Evolutionary conservation across 768 basidiomycete species (phyloP), one percentile per base, ranked within the genome.

Genomic region (Albatrellus ellisii): DNA sequence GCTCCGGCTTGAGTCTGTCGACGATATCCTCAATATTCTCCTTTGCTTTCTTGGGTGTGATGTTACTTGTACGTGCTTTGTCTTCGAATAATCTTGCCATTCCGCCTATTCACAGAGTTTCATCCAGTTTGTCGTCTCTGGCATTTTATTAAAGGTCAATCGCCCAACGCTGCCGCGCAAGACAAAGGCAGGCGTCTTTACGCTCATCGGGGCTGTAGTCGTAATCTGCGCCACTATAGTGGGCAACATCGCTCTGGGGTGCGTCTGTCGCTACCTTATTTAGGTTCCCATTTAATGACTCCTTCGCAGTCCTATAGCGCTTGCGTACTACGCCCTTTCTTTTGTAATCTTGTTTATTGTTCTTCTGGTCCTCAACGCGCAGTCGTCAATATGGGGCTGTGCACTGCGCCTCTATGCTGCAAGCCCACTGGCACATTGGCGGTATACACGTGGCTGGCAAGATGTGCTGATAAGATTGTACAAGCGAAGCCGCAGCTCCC

Each of bases 11-110:
- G 47, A 51, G 39, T 31, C 39, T 51, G 14, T 38, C 32, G 18
- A 49, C 44, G 2, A 44, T 46, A 12, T 51, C 49, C n/a, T 51
- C 45, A 9, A 41, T 48, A 6, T 51, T 51, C 34, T 51, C 49
- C 3, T 34, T 51, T n/a, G 36, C 49, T 3, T 51, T 51, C 11
- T 43, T 51, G 31, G 48, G 45, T n/a, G 44, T 44, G 14, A 28
- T 51, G 10, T 17, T 51, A 26, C 42, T 48, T 21, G 49, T 51
- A 36, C 21, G 47, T 47, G 2, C 22, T 4, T 15, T 27, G 20
- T n/a, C 14, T 8, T 18, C n/a, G n/a, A n/a, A n/a, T n/a, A n/a
- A n/a, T 28, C 9, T 17, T 24, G 3, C 6, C 17, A 5, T 4
- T 12, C 24, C 9, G 6, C 17, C 22, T 20, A 39, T 11, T 9